These are phyloP conservation scores for Solanum hybrid DNA, from an alignment of 305 asterid genomes.

Conservation along the genomic window DNA sequence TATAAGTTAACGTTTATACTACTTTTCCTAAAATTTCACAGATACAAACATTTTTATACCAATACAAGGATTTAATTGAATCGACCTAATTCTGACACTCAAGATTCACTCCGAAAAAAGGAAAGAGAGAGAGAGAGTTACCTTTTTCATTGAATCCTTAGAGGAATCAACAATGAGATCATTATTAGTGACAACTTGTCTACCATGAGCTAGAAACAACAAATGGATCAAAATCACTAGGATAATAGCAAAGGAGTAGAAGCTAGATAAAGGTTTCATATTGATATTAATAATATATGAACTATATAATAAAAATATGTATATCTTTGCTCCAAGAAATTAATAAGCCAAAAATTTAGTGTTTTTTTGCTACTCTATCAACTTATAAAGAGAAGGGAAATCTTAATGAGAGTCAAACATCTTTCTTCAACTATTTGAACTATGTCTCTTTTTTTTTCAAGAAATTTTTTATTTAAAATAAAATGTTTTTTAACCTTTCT, in stretches of 20 bases:
- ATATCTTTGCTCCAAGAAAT: not conserved
- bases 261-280: not conserved
- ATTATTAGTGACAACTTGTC: not conserved
- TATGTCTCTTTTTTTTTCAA: not conserved
- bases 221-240: not conserved
- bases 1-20: not conserved
- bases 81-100: not conserved
- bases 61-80: not conserved
- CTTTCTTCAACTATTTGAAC: not conserved
- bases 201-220: not conserved
- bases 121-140: not conserved
- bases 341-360: not conserved
- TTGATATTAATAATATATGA: not conserved
- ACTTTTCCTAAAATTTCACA: not conserved
- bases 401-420: not conserved
- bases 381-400: not conserved
- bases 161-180: conserved; percentile 2
- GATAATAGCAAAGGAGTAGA: not conserved
- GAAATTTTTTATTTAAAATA: too few species aligned
- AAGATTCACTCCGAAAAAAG: too few species aligned
- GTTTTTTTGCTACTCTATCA: not conserved
- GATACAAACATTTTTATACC: not conserved
- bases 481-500: not conserved
- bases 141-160: not conserved
- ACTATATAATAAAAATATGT: not conserved